Conservation (phyloP, 768 basidiomycete species). For the Amanita fuliginea region DNA sequence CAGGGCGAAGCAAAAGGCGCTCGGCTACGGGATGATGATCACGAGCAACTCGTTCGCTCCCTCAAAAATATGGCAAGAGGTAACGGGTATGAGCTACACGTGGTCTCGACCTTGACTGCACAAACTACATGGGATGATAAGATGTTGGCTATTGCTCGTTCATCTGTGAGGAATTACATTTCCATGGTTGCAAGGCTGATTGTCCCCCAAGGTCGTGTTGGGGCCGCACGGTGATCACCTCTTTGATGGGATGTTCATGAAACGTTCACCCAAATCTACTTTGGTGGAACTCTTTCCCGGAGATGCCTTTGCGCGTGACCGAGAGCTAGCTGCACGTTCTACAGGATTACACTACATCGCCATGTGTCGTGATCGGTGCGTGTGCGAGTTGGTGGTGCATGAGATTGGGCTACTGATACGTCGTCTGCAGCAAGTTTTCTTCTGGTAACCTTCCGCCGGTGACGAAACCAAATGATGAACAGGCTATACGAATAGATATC, state of each 20-base stretch:
- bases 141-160: slow-evolving; percentile 54
- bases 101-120: slow-evolving; percentile 37
- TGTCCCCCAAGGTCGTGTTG: slow-evolving; percentile 37
- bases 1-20: slow-evolving; percentile 42
- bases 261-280: slow-evolving; percentile 43
- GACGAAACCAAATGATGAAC: slow-evolving; percentile 14
- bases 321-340: slow-evolving; percentile 42
- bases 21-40: slow-evolving; percentile 42
- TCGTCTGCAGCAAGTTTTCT: slow-evolving; percentile 22
- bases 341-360: slow-evolving; percentile 48
- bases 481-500: slow-evolving; percentile 25
- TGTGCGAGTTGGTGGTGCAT: not conserved
- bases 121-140: slow-evolving; percentile 49
- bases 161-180: slow-evolving; percentile 39
- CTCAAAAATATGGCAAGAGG: slow-evolving; percentile 39
- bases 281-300: slow-evolving; percentile 72
- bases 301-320: slow-evolving; percentile 53
- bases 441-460: slow-evolving; percentile 22
- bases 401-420: not conserved
- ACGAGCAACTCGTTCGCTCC: slow-evolving; percentile 48
- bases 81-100: slow-evolving; percentile 42
- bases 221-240: slow-evolving; percentile 52
- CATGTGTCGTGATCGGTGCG: slow-evolving; percentile 37
- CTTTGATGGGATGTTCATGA: slow-evolving; percentile 63
- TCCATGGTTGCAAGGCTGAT: slow-evolving; percentile 4